A percentile compares a stretch with the other conserved stretches of the same genome.
Conservation (phyloP, 176 grass and related monocot species). For the Secale cereale region DNA sequence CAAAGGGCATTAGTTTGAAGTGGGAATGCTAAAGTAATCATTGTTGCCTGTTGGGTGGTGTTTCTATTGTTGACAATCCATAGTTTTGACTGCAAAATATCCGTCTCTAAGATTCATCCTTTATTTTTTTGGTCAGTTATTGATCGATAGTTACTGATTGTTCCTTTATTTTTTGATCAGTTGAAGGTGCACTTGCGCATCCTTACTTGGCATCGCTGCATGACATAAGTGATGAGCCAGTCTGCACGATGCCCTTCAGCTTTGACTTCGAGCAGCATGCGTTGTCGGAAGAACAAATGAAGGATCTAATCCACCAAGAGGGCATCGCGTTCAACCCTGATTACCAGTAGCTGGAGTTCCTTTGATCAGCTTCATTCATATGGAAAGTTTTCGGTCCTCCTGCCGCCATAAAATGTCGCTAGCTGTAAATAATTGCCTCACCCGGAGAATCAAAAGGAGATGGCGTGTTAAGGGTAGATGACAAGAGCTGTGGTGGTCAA, state of each 20-base stretch:
- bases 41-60: neutral
- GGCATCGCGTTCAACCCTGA: conserved; percentile 85
- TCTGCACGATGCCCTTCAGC: conserved; percentile 70
- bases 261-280: conserved; percentile 96
- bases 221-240: conserved; percentile 91
- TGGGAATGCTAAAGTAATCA: neutral
- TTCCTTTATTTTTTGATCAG: conserved; percentile 31
- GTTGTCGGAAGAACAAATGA: conserved; percentile 97
- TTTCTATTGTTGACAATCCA: conserved; percentile 1
- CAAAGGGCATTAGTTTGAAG: neutral
- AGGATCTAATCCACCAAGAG: conserved; percentile 93
- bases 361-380: conserved; percentile 25
- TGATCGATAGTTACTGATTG: conserved; percentile 6
- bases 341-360: conserved; percentile 49
- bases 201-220: conserved; percentile 92
- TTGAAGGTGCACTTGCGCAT: conserved; percentile 96
- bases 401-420: conserved; percentile 12
- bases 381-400: conserved; percentile 20
- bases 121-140: conserved; percentile 35
- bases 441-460: conserved; percentile 33
- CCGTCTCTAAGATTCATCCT: neutral
- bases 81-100: neutral
- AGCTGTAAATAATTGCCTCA: conserved; percentile 60
- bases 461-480: conserved; percentile 32
- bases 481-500: conserved; percentile 26